Evolutionary conservation across 139 green algal genomes (phyloP).

Genomic region (Coelastrella sp.): DNA sequence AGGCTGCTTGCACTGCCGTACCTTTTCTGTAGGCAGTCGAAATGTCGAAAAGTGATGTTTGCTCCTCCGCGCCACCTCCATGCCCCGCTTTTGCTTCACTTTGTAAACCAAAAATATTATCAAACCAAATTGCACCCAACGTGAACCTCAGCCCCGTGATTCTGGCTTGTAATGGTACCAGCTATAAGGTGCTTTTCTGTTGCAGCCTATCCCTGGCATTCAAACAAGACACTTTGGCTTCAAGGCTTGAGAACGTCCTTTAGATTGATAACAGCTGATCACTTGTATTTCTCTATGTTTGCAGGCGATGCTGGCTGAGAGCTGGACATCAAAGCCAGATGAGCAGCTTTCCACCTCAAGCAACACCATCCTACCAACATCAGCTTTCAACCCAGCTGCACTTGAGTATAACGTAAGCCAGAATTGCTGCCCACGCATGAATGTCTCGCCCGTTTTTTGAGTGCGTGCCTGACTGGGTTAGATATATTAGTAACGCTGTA

Average conservation of each 20-base stretch:
- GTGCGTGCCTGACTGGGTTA: no score
- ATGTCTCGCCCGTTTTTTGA: no score
- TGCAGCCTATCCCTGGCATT: background rate
- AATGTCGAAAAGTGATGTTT: constrained; percentile 16
- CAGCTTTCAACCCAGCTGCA: constrained; percentile 34
- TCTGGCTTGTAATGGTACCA: background rate
- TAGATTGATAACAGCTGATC: no score
- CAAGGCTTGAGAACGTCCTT: no score
- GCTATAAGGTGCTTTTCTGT: background rate
- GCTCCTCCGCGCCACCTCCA: background rate
- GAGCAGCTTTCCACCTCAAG: background rate
- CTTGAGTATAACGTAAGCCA: constrained; percentile 31
- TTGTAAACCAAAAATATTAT: background rate
- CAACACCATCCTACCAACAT: background rate
- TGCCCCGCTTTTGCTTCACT: background rate
- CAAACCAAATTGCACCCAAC: background rate
- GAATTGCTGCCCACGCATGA: no score
- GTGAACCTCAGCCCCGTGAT: constrained; percentile 21
- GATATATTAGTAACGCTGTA: no score
- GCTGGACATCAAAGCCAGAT: background rate
- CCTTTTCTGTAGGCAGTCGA: background rate
- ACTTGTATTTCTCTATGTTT: background rate
- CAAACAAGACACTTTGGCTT: no score
- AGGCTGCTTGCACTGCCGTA: no score
- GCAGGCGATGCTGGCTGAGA: constrained; percentile 36